Evolutionary conservation across 106 monocot species (phyloP), one percentile per base, ranked within the genome.

Genomic region (Phalaenopsis equestris): DNA sequence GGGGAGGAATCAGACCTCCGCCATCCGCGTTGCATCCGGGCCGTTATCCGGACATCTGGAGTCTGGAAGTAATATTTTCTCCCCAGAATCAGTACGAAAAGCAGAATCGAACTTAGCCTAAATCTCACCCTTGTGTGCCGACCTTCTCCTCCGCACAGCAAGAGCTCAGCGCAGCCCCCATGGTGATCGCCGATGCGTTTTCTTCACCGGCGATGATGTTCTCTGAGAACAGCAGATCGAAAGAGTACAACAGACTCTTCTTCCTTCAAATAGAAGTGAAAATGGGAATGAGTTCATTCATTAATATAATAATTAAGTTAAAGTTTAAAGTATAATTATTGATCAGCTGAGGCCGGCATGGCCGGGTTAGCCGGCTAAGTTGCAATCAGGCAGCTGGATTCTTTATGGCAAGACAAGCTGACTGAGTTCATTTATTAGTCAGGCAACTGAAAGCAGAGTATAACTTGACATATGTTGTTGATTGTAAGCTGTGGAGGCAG

Each of bases 101-200:
- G 52, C 14, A 14, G 52, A 52, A 52, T 52, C 12, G 14, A 52
- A 52, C 52, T 52, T 12, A 52, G 52, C 52, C 1, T 52, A 52
- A 52, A 52, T 14, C 84, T 56, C 36, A 85, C 85, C 78, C 78
- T 42, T 85, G 72, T 3, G 77, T 7, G 64, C 23, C 56, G 37
- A 73, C 85, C 61, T 77, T 85, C 81, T 85, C 72, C 3, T 30
- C 12, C 21, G 77, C 73, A 21, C 81, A 85, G 73, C 85, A 85
- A 5, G 81, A 45, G 41, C 84, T 84, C 73, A 64, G 16, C 39
- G 56, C 16, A 8, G 85, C 45, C 6, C 85, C 85, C 85, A 85
- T 85, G 1, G 77, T 8, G 18, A 45, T 75, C 9, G 45, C 74
- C 74, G 72, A 45, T 45, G 10, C 11, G 5, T 41, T 38, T 14